A percentile compares a stretch with the other conserved stretches of the same genome.
Conservation (phyloP, 495 filamentous ascomycete species). For the Amphirosellinia nigrospora region DNA sequence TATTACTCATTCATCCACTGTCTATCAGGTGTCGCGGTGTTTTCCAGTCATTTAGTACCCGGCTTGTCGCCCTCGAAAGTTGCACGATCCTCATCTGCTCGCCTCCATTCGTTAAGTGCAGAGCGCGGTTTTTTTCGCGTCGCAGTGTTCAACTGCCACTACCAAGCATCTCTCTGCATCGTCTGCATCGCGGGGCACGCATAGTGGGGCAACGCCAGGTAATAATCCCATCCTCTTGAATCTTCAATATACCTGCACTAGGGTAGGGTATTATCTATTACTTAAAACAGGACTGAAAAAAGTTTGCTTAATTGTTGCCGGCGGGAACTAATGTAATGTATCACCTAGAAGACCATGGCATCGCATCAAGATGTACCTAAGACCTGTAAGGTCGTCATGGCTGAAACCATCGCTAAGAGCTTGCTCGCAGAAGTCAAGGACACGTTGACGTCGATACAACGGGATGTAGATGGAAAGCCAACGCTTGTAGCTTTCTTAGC, state of each 20-base stretch:
- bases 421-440: conserved; percentile 78
- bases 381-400: conserved; percentile 89
- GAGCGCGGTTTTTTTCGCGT: not conserved
- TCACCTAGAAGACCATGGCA: conserved; percentile 42
- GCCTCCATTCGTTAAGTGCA: not conserved
- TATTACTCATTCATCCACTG: conserved; percentile 7
- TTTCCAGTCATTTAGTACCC: not conserved
- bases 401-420: conserved; percentile 79
- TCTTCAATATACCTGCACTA: not conserved
- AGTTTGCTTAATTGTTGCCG: not conserved
- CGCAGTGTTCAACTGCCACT: not conserved
- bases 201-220: conserved; percentile 23
- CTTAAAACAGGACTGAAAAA: not conserved
- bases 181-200: conserved; percentile 11
- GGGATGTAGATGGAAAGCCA: conserved; percentile 58
- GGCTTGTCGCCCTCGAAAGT: not conserved
- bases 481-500: conserved; percentile 89
- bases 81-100: not conserved
- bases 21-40: not conserved
- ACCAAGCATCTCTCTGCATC: conserved; percentile 13
- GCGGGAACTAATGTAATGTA: not conserved
- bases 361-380: conserved; percentile 53
- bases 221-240: not conserved
- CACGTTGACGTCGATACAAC: conserved; percentile 69
- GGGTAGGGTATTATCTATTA: not conserved